Conservation (phyloP, 768 basidiomycete genomes). For the Dentipellis sp. region DNA sequence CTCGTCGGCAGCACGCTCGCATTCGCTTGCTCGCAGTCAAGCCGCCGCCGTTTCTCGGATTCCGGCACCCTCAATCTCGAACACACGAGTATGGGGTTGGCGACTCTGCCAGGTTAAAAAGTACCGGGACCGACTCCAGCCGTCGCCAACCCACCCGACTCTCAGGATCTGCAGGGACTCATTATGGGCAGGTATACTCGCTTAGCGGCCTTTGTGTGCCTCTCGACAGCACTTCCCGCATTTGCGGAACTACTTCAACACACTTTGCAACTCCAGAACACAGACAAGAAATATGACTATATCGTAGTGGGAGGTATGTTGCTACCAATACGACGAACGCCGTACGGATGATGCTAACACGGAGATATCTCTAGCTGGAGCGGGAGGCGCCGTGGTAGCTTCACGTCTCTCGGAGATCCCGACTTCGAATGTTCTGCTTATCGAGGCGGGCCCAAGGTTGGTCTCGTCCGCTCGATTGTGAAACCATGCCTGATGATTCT, state of each 20-base stretch:
- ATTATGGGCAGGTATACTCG: no score
- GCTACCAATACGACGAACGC: neutral
- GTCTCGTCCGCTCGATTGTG: neutral
- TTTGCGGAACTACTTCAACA: constrained; percentile 1
- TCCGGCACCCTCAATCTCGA: no score
- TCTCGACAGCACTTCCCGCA: neutral
- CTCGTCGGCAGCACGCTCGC: no score
- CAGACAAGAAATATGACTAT: constrained; percentile 3
- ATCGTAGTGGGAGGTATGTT: constrained; percentile 3
- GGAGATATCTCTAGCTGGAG: constrained; percentile 2
- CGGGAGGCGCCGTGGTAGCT: constrained; percentile 13
- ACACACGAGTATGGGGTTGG: no score
- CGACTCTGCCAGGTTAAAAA: no score
- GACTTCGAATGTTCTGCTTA: constrained; percentile 4
- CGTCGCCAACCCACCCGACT: no score
- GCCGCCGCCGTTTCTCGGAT: no score
- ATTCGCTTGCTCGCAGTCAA: no score
- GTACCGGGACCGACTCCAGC: no score
- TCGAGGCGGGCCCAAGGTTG: constrained; percentile 12
- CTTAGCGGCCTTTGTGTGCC: neutral
- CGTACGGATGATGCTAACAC: neutral
- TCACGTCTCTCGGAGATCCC: constrained; percentile 10
- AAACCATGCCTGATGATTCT: neutral
- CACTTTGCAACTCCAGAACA: neutral
- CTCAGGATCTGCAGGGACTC: no score